Conservation (phyloP, 805 yeast species). For the Candida nitratophila region DNA sequence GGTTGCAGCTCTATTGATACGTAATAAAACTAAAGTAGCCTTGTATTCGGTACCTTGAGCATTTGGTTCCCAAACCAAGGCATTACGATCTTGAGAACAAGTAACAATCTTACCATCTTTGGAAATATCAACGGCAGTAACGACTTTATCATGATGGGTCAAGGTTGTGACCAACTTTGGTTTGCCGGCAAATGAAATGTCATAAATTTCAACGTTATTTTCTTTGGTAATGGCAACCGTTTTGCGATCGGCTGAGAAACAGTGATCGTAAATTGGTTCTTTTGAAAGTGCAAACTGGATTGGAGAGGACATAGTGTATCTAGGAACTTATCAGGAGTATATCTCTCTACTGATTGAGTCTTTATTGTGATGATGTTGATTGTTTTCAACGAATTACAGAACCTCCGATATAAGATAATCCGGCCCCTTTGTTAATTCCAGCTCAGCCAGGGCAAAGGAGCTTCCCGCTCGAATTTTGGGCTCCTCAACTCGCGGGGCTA, state of each 20-base stretch:
- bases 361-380: neutral
- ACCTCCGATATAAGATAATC: too few relatives aligned
- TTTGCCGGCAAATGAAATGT: slow-evolving; percentile 38
- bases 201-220: slow-evolving; percentile 68
- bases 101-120: slow-evolving; percentile 86
- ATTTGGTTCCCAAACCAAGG: slow-evolving; percentile 87
- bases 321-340: slow-evolving; percentile 22
- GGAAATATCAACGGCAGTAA: slow-evolving; percentile 91
- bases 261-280: slow-evolving; percentile 85
- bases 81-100: slow-evolving; percentile 96
- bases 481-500: too few relatives aligned
- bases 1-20: slow-evolving; percentile 95
- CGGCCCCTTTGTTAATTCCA: too few relatives aligned
- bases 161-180: slow-evolving; percentile 63
- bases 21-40: slow-evolving; percentile 85
- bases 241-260: slow-evolving; percentile 62
- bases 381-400: neutral
- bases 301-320: slow-evolving; percentile 25
- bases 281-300: slow-evolving; percentile 62
- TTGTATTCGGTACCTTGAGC: slow-evolving; percentile 50
- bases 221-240: slow-evolving; percentile 78
- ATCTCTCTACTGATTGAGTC: slow-evolving; percentile 26
- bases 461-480: too few relatives aligned
- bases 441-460: too few relatives aligned
- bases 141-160: slow-evolving; percentile 84